A percentile compares a stretch with the other conserved stretches of the same genome.
Conservation (phyloP, 768 basidiomycete genomes). For the Exidia glandulosa region DNA sequence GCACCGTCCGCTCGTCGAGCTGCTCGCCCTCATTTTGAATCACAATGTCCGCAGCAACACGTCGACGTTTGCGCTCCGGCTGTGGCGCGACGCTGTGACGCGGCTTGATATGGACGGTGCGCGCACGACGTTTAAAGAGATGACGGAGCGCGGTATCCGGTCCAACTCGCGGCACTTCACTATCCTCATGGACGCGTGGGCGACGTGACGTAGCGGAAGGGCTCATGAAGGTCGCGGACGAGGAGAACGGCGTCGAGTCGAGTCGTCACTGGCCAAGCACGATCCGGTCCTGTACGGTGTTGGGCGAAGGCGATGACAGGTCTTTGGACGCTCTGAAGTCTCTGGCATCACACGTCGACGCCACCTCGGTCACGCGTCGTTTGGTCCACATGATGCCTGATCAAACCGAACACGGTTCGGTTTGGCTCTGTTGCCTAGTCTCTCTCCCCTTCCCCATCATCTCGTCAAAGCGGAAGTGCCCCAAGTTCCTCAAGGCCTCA, state of each 20-base stretch:
- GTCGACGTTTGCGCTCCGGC: slow-evolving; percentile 47
- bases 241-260: slow-evolving; percentile 38
- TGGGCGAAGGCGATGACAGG: no score
- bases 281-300: no score
- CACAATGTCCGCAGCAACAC: slow-evolving; percentile 38
- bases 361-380: no score
- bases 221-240: slow-evolving; percentile 39
- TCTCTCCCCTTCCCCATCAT: no score
- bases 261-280: no score
- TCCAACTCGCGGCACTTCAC: slow-evolving; percentile 64
- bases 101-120: slow-evolving; percentile 41
- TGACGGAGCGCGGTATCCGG: slow-evolving; percentile 58
- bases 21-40: not conserved
- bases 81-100: slow-evolving; percentile 48
- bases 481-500: no score
- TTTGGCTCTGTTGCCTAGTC: no score
- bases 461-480: no score
- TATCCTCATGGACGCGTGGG: slow-evolving; percentile 60
- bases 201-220: slow-evolving; percentile 49
- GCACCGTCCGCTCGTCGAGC: not conserved
- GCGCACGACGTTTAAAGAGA: slow-evolving; percentile 39
- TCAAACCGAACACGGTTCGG: no score
- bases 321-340: no score
- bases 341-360: no score
- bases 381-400: no score